A percentile compares a stretch with the other conserved stretches of the same genome.
Conservation (phyloP, 768 basidiomycete species). For the Wakefieldia striispora region DNA sequence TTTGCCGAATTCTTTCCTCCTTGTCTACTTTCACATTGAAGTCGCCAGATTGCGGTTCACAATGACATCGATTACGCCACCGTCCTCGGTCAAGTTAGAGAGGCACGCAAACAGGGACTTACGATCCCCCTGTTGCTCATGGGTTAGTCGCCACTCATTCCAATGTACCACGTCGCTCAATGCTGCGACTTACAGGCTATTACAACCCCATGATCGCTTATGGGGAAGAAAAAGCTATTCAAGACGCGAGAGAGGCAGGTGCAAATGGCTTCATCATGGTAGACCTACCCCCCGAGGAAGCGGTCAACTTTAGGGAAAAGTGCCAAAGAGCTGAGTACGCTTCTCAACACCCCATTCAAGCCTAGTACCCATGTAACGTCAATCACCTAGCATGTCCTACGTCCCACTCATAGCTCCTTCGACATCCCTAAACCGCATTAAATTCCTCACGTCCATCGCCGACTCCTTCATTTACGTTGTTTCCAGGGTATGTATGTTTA, state of each 20-base stretch:
- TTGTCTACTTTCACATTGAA: background rate
- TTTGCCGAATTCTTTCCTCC: conserved; percentile 1
- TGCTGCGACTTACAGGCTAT: conserved; percentile 60
- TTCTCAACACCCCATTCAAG: background rate
- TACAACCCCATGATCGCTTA: conserved; percentile 96
- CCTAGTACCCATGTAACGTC: background rate
- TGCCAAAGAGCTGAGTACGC: conserved; percentile 79
- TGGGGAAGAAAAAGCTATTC: conserved; percentile 91
- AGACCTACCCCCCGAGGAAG: conserved; percentile 97
- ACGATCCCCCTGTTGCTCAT: conserved; percentile 70
- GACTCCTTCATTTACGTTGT: conserved; percentile 98
- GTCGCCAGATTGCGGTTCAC: conserved; percentile 74
- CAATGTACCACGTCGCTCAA: background rate
- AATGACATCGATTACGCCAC: conserved; percentile 75
- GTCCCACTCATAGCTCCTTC: conserved; percentile 95
- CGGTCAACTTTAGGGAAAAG: conserved; percentile 83
- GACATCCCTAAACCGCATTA: conserved; percentile 81
- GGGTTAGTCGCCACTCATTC: conserved; percentile 14
- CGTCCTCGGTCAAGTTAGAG: conserved; percentile 70
- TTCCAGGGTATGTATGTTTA: conserved; percentile 65
- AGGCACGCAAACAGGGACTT: conserved; percentile 81
- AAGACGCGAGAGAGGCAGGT: conserved; percentile 84
- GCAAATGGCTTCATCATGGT: conserved; percentile 98
- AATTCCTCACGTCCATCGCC: conserved; percentile 89
- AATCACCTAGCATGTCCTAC: conserved; percentile 72